Conservation (phyloP, 2,329 filamentous ascomycete genomes). For the Talaromyces sp. region DNA sequence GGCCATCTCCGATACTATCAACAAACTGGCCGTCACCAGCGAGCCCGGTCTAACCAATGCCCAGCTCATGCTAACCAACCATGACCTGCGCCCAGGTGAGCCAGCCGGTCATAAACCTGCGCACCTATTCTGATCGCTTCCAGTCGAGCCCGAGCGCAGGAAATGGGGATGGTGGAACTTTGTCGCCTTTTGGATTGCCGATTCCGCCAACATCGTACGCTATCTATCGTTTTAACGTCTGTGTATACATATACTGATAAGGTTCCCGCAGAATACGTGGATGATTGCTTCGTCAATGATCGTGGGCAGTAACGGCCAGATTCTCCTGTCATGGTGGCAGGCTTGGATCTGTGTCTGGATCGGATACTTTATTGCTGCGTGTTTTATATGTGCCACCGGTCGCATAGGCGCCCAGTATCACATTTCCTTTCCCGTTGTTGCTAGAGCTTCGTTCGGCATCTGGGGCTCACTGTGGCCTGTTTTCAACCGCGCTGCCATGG, state of each 20-base stretch:
- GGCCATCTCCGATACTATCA: conserved; percentile 21
- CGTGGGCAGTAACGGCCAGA: conserved; percentile 45
- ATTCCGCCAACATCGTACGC: conserved; percentile 71
- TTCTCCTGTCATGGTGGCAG: conserved; percentile 77
- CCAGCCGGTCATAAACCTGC: not conserved
- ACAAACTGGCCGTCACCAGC: conserved; percentile 65
- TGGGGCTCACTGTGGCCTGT: conserved; percentile 88
- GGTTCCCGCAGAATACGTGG: conserved; percentile 66
- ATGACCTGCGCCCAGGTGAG: conserved; percentile 65
- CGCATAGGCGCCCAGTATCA: conserved; percentile 84
- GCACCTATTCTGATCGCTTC: conserved; percentile 17
- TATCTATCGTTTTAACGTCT: not conserved
- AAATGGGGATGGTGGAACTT: conserved; percentile 88
- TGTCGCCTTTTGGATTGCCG: conserved; percentile 80
- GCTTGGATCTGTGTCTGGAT: conserved; percentile 84
- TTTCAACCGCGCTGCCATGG: conserved; percentile 82
- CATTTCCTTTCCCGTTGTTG: conserved; percentile 80
- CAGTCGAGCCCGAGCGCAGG: conserved; percentile 72
- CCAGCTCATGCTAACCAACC: conserved; percentile 82
- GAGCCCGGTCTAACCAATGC: conserved; percentile 72
- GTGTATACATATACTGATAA: not conserved
- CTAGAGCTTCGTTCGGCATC: conserved; percentile 74
- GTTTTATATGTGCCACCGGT: conserved; percentile 72
- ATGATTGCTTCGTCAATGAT: conserved; percentile 88
- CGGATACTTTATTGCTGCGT: conserved; percentile 71